A percentile compares a stretch with the other conserved stretches of the same genome.
These are phyloP conservation scores for Colletotrichum eleusines DNA, from an alignment of 2,329 filamentous ascomycete genomes.

Conservation along the genomic window DNA sequence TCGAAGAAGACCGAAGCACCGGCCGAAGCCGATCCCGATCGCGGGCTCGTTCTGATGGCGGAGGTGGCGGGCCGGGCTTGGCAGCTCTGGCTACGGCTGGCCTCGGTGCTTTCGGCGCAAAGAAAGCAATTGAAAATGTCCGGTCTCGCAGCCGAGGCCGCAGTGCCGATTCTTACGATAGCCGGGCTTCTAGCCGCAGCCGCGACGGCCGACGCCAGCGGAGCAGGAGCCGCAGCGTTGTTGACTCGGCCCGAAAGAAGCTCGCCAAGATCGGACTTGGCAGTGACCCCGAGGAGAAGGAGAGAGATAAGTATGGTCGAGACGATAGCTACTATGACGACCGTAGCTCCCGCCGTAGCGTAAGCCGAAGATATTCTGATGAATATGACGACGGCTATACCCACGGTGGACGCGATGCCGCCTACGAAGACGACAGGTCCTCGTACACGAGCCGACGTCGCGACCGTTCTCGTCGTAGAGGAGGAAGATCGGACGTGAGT, in stretches of 20 bases:
- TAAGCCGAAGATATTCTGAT: slow-evolving; percentile 55
- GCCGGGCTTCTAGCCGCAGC: slow-evolving; percentile 41
- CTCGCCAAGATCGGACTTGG: slow-evolving; percentile 72
- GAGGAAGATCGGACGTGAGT: slow-evolving; percentile 59
- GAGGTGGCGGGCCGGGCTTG: slow-evolving; percentile 63
- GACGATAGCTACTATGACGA: slow-evolving; percentile 60
- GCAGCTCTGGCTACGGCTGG: slow-evolving; percentile 74
- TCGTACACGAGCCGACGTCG: slow-evolving; percentile 56
- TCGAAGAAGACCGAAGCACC: slow-evolving; percentile 69
- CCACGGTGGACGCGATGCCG: slow-evolving; percentile 54
- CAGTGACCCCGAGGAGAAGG: slow-evolving; percentile 58
- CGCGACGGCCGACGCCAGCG: slow-evolving; percentile 47
- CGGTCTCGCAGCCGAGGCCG: slow-evolving; percentile 68
- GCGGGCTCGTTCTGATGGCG: slow-evolving; percentile 66
- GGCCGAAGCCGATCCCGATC: slow-evolving; percentile 79
- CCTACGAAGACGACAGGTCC: slow-evolving; percentile 61
- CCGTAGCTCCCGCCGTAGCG: slow-evolving; percentile 52
- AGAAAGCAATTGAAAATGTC: slow-evolving; percentile 66
- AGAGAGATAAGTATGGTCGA: slow-evolving; percentile 51
- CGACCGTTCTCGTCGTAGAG: slow-evolving; percentile 51
- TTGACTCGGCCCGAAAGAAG: slow-evolving; percentile 70
- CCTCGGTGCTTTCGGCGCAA: slow-evolving; percentile 70
- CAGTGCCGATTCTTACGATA: slow-evolving; percentile 62
- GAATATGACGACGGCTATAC: slow-evolving; percentile 62
- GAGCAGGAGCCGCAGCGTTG: slow-evolving; percentile 74